These are phyloP conservation scores for Exophiala lecanii-corni DNA, from an alignment of 2,329 filamentous ascomycete genomes.

Conservation along the genomic window DNA sequence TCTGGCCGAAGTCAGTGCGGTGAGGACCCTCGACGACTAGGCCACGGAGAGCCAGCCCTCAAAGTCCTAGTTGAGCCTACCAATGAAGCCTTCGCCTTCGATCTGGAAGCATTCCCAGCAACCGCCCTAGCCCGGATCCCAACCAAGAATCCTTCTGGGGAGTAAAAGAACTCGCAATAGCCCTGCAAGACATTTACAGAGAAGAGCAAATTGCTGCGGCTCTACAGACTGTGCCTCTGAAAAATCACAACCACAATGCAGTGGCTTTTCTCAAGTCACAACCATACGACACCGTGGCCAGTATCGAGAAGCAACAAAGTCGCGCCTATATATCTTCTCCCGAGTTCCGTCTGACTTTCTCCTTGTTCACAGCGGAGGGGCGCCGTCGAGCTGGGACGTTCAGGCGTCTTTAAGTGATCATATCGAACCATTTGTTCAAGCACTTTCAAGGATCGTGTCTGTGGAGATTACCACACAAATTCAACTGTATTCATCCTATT, in stretches of 20 bases:
- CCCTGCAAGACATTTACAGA: constrained; percentile 71
- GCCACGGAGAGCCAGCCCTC: constrained; percentile 53
- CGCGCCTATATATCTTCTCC: constrained; percentile 86
- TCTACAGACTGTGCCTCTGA: constrained; percentile 47
- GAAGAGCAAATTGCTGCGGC: constrained; percentile 84
- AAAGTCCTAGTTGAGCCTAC: constrained; percentile 63
- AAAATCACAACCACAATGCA: constrained; percentile 29
- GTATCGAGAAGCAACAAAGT: constrained; percentile 66
- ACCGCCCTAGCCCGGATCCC: constrained; percentile 15
- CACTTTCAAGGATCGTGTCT: constrained; percentile 79
- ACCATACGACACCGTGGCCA: constrained; percentile 48
- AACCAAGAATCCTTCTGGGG: not conserved
- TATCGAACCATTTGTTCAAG: constrained; percentile 73
- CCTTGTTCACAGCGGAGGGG: constrained; percentile 78
- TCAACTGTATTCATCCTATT: constrained; percentile 76
- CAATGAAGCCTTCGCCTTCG: constrained; percentile 28
- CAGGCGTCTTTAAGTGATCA: constrained; percentile 75
- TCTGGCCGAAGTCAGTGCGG: constrained; percentile 11
- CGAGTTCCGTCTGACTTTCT: constrained; percentile 94
- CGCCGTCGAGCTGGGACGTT: constrained; percentile 87
- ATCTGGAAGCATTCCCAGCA: constrained; percentile 9
- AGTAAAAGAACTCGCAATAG: constrained; percentile 64
- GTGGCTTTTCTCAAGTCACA: constrained; percentile 34
- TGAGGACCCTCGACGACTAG: constrained; percentile 26
- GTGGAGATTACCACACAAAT: constrained; percentile 96